Evolutionary conservation across 2,329 filamentous ascomycete genomes (phyloP), one percentile per base, ranked within the genome.

Genomic region (Arthrinium puccinioides): DNA sequence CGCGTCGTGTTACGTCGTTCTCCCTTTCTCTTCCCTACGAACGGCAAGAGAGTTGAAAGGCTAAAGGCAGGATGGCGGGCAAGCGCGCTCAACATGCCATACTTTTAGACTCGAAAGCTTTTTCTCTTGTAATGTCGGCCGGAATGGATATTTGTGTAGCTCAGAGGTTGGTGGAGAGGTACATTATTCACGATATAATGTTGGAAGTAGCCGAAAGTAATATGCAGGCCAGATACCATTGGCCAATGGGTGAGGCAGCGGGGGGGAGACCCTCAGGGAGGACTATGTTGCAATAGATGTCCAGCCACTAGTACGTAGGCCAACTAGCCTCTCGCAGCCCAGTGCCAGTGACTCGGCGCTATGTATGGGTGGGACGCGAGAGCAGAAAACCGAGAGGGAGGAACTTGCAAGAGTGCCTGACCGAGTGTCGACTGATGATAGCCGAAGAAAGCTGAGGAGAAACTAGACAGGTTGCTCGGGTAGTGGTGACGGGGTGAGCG

Each of bases 281-380:
- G 33, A 36, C 33, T 36, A 36, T 36, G 33, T 24, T 28, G 33
- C 19, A 36, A 36, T 36, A 36, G n/a, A n/a, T n/a, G n/a, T 36
- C 33, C 23, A 28, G 24, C 14, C 33, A 25, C 33, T 36, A 36
- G 14, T 14, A 21, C 33, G 31, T 23, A n/a, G n/a, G n/a, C n/a
- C n/a, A n/a, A n/a, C n/a, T 15, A 21, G 24, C 31, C 31, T 24
- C 31, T 33, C 24, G 31, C 31, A 33, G 19, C 31, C n/a, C n/a
- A n/a, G n/a, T n/a, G n/a, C n/a, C n/a, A n/a, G n/a, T n/a, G n/a
- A n/a, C 21, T 33, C 31, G 31, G 31, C n/a, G 31, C 20, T 33
- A 23, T 33, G 31, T 33, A n/a, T n/a, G n/a, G n/a, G n/a, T n/a
- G n/a, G n/a, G 31, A 33, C 21, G 24, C 31, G 31, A 21, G 31